These are phyloP conservation scores for Cryptococcus hybrid DNA, from an alignment of 1,284 basidiomycete genomes.

Conservation along the genomic window DNA sequence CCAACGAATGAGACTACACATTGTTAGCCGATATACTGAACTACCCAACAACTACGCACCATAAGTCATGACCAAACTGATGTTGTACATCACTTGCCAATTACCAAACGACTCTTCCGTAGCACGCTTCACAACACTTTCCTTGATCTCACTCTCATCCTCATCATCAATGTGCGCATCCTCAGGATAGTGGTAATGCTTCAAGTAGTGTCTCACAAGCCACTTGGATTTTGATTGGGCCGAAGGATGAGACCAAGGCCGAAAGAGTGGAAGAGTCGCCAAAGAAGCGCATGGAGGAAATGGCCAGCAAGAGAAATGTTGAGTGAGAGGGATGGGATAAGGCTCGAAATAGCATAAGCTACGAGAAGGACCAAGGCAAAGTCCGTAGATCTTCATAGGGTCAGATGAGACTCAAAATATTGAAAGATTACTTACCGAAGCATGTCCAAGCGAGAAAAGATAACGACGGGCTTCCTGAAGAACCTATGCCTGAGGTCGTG, in stretches of 20 bases:
- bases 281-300: slow-evolving; percentile 76
- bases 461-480: slow-evolving; percentile 83
- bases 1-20: slow-evolving; percentile 69
- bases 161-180: slow-evolving; percentile 18
- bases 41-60: slow-evolving; percentile 55
- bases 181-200: slow-evolving; percentile 77
- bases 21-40: slow-evolving; percentile 9
- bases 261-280: slow-evolving; percentile 87
- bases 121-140: slow-evolving; percentile 60
- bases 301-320: slow-evolving; percentile 60
- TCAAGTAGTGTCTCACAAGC: slow-evolving; percentile 89
- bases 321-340: slow-evolving; percentile 48
- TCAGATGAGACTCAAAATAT: not conserved
- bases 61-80: slow-evolving; percentile 93
- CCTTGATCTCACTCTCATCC: slow-evolving; percentile 15
- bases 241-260: slow-evolving; percentile 80
- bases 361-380: slow-evolving; percentile 63
- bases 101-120: slow-evolving; percentile 88
- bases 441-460: slow-evolving; percentile 78
- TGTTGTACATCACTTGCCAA: slow-evolving; percentile 92
- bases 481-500: slow-evolving; percentile 89
- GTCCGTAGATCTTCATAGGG: slow-evolving; percentile 54
- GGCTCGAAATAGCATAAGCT: slow-evolving; percentile 57
- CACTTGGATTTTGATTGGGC: slow-evolving; percentile 85
- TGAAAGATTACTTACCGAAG: slow-evolving; percentile 61